A percentile compares a stretch with the other conserved stretches of the same genome.
These are phyloP conservation scores for Pyricularia sp. DNA, from an alignment of 2,329 filamentous ascomycete species.

Conservation along the genomic window DNA sequence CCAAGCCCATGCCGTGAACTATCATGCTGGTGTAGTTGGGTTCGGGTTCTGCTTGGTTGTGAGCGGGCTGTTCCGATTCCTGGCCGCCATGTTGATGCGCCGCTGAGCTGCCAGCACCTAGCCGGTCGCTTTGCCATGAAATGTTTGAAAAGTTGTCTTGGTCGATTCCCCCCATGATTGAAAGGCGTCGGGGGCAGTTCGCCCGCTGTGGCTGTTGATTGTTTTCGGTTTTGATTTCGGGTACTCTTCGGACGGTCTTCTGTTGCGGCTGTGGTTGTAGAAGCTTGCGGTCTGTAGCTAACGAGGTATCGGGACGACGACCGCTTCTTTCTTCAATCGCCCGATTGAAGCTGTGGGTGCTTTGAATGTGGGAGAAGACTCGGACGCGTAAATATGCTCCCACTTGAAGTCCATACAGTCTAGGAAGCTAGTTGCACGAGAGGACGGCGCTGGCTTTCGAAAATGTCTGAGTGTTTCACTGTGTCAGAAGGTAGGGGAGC, in stretches of 20 bases:
- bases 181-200: background rate
- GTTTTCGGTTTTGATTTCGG: background rate
- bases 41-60: slow-evolving; percentile 29
- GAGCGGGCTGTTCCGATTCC: slow-evolving; percentile 16
- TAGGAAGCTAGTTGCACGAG: background rate
- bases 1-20: slow-evolving; percentile 54
- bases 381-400: background rate
- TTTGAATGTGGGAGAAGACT: background rate
- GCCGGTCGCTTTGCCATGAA: slow-evolving; percentile 63
- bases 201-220: background rate
- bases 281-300: background rate
- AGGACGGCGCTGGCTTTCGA: background rate
- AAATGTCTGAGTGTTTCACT: background rate
- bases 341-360: background rate
- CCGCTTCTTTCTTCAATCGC: background rate
- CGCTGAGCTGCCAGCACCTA: slow-evolving; percentile 30
- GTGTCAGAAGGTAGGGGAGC: background rate
- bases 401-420: background rate
- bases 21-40: slow-evolving; percentile 44
- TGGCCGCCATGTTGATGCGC: slow-evolving; percentile 20
- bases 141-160: slow-evolving; percentile 73
- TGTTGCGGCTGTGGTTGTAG: background rate
- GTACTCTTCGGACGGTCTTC: background rate
- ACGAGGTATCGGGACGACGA: background rate
- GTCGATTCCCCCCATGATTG: slow-evolving; percentile 36